These are phyloP conservation scores for Alternaria hordeiaustralica DNA, from an alignment of 2,329 filamentous ascomycete genomes.

Conservation along the genomic window DNA sequence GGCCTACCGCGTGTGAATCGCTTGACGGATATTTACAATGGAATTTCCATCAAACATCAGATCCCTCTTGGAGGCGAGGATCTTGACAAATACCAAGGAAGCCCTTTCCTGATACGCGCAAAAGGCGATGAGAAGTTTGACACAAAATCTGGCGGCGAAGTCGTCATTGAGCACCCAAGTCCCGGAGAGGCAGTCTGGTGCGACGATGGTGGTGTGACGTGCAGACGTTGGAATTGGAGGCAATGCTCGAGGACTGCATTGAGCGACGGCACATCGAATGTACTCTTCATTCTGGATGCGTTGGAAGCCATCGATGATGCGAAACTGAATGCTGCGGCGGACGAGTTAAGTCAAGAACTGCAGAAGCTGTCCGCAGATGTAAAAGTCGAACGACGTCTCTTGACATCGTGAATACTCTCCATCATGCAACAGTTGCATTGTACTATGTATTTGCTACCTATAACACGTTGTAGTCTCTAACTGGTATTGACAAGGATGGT, in stretches of 20 bases:
- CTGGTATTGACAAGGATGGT: too few relatives aligned
- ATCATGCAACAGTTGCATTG: not conserved
- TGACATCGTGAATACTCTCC: not conserved
- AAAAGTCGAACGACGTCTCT: not conserved
- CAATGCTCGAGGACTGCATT: conserved; percentile 48
- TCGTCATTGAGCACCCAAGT: conserved; percentile 25
- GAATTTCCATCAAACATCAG: conserved; percentile 49
- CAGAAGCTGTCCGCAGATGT: conserved; percentile 21
- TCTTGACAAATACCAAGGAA: conserved; percentile 47
- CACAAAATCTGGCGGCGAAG: conserved; percentile 38
- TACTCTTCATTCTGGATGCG: conserved; percentile 47
- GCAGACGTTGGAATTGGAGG: conserved; percentile 51
- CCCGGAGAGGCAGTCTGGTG: conserved; percentile 51
- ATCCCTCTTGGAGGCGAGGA: conserved; percentile 51
- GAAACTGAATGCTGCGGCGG: conserved; percentile 33
- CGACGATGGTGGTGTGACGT: conserved; percentile 48
- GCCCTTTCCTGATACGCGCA: conserved; percentile 39
- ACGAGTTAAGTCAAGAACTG: conserved; percentile 32
- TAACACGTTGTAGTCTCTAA: too few relatives aligned
- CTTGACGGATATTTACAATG: conserved; percentile 51
- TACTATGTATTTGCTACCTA: not conserved
- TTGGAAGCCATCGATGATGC: conserved; percentile 22
- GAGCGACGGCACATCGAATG: conserved; percentile 42
- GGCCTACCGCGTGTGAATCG: conserved; percentile 49
- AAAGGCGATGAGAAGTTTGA: conserved; percentile 47